These are phyloP conservation scores for Vitis hybrid DNA, from an alignment of 177 flowering plant species.

Conservation along the genomic window DNA sequence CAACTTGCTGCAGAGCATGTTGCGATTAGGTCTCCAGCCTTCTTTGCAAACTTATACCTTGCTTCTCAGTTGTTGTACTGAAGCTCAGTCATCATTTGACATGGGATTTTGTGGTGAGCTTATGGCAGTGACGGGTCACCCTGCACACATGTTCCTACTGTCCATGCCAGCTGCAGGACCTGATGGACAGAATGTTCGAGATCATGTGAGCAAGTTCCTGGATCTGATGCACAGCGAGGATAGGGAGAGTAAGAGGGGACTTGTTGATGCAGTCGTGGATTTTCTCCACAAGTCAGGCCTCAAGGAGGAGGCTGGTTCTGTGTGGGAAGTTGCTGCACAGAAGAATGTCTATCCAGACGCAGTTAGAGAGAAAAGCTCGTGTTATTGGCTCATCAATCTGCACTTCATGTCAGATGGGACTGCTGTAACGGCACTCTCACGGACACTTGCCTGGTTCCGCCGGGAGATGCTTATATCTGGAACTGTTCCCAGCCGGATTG, in stretches of 20 bases:
- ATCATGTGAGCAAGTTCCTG: constrained; percentile 65
- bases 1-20: constrained; percentile 69
- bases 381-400: constrained; percentile 92
- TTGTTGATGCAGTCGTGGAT: constrained; percentile 92
- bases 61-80: constrained; percentile 91
- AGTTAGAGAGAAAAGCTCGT: constrained; percentile 68
- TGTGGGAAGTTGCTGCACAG: constrained; percentile 94
- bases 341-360: constrained; percentile 93
- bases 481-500: constrained; percentile 63
- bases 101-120: constrained; percentile 76
- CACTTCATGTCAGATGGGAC: constrained; percentile 99
- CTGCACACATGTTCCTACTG: constrained; percentile 75
- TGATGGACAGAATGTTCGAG: constrained; percentile 88
- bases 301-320: constrained; percentile 94
- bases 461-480: constrained; percentile 69
- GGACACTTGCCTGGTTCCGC: constrained; percentile 94
- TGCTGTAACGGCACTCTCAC: constrained; percentile 86
- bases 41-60: constrained; percentile 91
- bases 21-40: constrained; percentile 68
- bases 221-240: constrained; percentile 92
- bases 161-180: constrained; percentile 85
- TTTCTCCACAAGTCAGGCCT: constrained; percentile 96
- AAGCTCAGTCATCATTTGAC: constrained; percentile 53
- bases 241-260: constrained; percentile 92
- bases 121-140: constrained; percentile 87